Conservation (phyloP, 179 eudicot genomes). For the Spergularia azorica region DNA sequence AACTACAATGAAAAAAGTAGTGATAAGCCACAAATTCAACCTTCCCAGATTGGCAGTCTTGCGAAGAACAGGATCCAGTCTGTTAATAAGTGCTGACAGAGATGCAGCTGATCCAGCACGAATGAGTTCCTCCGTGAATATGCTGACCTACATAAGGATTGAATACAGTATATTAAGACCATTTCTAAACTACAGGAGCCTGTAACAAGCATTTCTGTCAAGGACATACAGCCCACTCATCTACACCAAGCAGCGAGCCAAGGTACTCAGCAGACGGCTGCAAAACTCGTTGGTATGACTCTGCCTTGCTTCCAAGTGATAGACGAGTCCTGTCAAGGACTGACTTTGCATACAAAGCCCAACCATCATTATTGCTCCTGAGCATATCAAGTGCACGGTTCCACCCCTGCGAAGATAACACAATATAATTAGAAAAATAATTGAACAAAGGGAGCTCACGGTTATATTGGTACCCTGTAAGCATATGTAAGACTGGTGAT, state of each 20-base stretch:
- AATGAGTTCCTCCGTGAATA: conserved; percentile 95
- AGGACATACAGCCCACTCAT: conserved; percentile 89
- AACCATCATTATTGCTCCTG: conserved; percentile 56
- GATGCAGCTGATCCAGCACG: conserved; percentile 99
- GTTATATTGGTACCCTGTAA: not conserved
- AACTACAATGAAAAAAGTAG: conserved; percentile 6
- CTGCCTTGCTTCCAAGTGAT: conserved; percentile 90
- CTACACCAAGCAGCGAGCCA: conserved; percentile 91
- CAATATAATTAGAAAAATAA: conserved; percentile 7
- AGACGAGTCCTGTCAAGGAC: conserved; percentile 95
- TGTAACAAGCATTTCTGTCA: not conserved
- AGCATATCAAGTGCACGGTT: conserved; percentile 64
- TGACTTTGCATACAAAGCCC: conserved; percentile 97
- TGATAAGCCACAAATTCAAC: conserved; percentile 35
- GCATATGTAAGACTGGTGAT: not conserved
- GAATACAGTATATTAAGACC: conserved; percentile 21
- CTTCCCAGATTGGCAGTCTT: conserved; percentile 93
- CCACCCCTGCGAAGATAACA: conserved; percentile 70
- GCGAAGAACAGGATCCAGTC: conserved; percentile 95
- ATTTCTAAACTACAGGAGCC: not conserved
- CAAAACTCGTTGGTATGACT: conserved; percentile 71
- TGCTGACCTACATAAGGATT: conserved; percentile 61
- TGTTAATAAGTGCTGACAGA: conserved; percentile 85
- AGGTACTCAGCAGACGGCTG: conserved; percentile 99
- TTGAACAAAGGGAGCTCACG: not conserved